Conservation (phyloP, 768 basidiomycete genomes). For the Lactarius pseudohatsudake region DNA sequence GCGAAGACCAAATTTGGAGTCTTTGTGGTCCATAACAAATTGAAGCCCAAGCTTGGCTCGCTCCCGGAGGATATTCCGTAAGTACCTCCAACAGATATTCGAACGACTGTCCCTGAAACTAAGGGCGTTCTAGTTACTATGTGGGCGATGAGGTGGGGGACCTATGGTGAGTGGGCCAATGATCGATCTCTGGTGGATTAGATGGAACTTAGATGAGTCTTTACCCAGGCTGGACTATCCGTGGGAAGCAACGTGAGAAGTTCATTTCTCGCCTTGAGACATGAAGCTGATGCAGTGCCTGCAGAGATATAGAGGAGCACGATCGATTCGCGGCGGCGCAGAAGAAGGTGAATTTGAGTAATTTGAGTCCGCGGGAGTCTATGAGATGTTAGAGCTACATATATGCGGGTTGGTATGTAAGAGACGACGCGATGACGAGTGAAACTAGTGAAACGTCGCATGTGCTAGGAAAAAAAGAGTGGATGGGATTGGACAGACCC, state of each 20-base stretch:
- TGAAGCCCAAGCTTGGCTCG: slow-evolving; percentile 78
- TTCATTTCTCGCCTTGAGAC: slow-evolving; percentile 9
- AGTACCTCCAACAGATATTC: slow-evolving; percentile 32
- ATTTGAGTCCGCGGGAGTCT: neutral
- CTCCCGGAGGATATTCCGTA: slow-evolving; percentile 68
- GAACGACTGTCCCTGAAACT: slow-evolving; percentile 17
- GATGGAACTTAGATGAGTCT: slow-evolving; percentile 11
- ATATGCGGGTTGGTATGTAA: neutral
- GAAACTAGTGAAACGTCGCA: too few species aligned
- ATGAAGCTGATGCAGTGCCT: slow-evolving; percentile 21
- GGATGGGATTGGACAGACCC: neutral
- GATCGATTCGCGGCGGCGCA: slow-evolving; percentile 53
- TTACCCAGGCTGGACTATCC: slow-evolving; percentile 74
- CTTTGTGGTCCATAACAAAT: slow-evolving; percentile 95
- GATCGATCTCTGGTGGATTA: slow-evolving; percentile 14
- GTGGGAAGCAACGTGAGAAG: slow-evolving; percentile 72
- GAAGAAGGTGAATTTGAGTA: neutral
- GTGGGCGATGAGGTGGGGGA: slow-evolving; percentile 73
- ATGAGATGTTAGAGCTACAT: neutral
- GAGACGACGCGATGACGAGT: neutral
- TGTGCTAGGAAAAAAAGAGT: neutral
- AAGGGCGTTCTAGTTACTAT: slow-evolving; percentile 58
- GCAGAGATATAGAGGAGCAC: slow-evolving; percentile 75
- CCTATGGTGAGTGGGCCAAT: slow-evolving; percentile 56
- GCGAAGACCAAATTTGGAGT: slow-evolving; percentile 77